Conservation (phyloP, 257 asterid species). For the Dorcoceras hygrometricum region DNA sequence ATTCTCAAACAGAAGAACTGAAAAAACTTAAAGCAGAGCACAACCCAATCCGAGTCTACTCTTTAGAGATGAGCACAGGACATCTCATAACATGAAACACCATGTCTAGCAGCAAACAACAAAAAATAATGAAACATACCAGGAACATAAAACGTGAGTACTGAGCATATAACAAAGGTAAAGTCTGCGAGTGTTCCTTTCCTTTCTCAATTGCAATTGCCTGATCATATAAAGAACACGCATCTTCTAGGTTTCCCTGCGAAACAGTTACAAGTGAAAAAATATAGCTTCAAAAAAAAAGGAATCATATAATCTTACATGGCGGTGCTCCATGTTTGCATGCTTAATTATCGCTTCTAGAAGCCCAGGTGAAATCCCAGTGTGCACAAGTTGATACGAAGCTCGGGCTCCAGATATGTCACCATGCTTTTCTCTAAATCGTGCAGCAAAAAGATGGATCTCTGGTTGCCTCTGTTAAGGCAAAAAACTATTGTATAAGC, state of each 20-base stretch:
- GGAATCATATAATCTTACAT: constrained; percentile 44
- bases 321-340: constrained; percentile 93
- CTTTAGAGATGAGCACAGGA: constrained; percentile 2
- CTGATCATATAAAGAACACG: constrained; percentile 81
- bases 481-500: constrained; percentile 23
- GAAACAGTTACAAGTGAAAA: constrained; percentile 21
- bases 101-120: neutral
- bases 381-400: constrained; percentile 87
- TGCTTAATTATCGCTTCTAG: constrained; percentile 91
- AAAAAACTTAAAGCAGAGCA: constrained; percentile 8
- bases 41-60: neutral
- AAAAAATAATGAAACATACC: constrained; percentile 40
- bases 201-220: constrained; percentile 94
- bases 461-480: constrained; percentile 88
- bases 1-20: constrained; percentile 4
- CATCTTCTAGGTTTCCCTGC: constrained; percentile 87
- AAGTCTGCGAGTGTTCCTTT: constrained; percentile 85
- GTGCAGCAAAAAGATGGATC: constrained; percentile 92
- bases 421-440: constrained; percentile 78
- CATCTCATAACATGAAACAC: constrained; percentile 9
- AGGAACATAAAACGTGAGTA: constrained; percentile 74
- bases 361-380: constrained; percentile 95
- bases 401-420: constrained; percentile 88
- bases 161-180: constrained; percentile 87
- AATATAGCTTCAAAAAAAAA: constrained; percentile 12